These are phyloP conservation scores for Rhytidiadelphus loreus DNA, from an alignment of 225 moss, liverwort and hornwort species.

Conservation along the genomic window DNA sequence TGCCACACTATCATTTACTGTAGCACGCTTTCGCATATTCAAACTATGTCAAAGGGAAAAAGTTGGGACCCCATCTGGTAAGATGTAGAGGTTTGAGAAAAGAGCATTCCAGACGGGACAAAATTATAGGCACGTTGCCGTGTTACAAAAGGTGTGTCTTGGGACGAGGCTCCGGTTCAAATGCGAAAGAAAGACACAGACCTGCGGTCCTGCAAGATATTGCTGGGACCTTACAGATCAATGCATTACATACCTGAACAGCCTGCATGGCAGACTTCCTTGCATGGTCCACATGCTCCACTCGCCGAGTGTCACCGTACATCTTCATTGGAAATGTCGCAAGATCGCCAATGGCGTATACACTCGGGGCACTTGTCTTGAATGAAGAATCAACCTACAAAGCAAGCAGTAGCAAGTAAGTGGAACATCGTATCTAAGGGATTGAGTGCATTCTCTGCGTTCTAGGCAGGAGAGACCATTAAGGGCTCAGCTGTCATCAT, in stretches of 20 bases:
- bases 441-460: not conserved
- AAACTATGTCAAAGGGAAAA: not conserved
- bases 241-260: constrained; percentile 15
- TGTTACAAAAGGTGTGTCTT: not conserved
- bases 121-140: not conserved
- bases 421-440: not conserved
- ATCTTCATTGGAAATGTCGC: constrained; percentile 75
- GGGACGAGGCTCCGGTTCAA: not conserved
- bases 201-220: not conserved
- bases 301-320: constrained; percentile 49
- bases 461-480: not conserved
- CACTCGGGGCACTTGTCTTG: constrained; percentile 46
- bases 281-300: constrained; percentile 87
- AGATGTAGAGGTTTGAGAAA: not conserved
- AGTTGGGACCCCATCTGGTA: no score
- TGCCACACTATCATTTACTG: not conserved
- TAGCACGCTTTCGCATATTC: not conserved
- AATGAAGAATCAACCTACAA: constrained; percentile 55
- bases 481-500: not conserved
- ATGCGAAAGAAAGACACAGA: not conserved
- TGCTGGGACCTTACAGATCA: not conserved
- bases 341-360: constrained; percentile 62
- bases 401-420: not conserved
- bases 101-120: not conserved
- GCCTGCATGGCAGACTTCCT: constrained; percentile 69